A percentile compares a stretch with the other conserved stretches of the same genome.
Conservation (phyloP, 2,329 filamentous ascomycete genomes). For the Xylaria sp. region DNA sequence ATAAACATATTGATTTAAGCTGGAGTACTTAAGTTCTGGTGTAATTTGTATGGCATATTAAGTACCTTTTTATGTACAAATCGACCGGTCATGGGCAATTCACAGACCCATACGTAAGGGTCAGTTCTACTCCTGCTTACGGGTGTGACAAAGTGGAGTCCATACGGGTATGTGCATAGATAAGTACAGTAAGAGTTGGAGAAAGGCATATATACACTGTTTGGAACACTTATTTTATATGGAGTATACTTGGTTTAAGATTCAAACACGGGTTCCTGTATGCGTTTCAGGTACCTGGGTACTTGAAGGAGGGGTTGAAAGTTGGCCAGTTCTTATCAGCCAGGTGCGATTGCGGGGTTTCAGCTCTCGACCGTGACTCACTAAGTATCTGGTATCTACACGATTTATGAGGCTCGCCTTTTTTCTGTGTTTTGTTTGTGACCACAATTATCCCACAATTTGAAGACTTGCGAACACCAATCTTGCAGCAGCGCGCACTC, state of each 20-base stretch:
- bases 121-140: no score
- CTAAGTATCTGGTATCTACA: not conserved
- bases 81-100: no score
- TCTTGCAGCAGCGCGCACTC: not conserved
- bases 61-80: no score
- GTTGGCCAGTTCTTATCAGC: constrained; percentile 23
- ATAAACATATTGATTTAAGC: no score
- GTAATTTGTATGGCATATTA: no score
- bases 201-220: no score
- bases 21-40: no score
- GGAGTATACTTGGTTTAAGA: no score
- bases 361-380: constrained; percentile 29
- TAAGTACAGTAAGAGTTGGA: not conserved
- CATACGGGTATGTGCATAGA: not conserved
- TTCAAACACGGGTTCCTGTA: not conserved
- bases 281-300: constrained; percentile 9
- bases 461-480: not conserved
- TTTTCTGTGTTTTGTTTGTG: not conserved
- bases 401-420: not conserved
- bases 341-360: constrained; percentile 32
- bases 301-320: constrained; percentile 4
- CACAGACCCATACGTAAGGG: no score
- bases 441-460: not conserved
- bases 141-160: no score
- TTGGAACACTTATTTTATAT: no score